Percentiles rank a stretch among this genome's conserved stretches.
Evolutionary conservation across 345 rosid genomes (phyloP).

Genomic region (Rhodamnia argentea): DNA sequence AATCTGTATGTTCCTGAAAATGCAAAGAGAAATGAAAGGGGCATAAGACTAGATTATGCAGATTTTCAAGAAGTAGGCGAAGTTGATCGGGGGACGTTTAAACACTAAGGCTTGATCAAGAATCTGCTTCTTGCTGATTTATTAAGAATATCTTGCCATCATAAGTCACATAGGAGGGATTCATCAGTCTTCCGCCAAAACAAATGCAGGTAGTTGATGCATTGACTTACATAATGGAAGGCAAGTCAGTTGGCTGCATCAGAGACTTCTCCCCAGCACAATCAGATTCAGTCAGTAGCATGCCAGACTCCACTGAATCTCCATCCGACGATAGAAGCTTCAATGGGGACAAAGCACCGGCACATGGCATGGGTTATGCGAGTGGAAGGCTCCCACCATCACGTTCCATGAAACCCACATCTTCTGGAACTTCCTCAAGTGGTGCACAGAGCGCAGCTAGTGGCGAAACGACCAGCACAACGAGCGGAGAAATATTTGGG

Average conservation of each 20-base stretch:
- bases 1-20: background rate
- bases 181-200: background rate
- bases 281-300: constrained; percentile 23
- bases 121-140: background rate
- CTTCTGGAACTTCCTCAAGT: background rate
- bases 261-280: constrained; percentile 26
- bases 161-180: background rate
- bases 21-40: background rate
- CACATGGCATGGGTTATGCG: background rate
- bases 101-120: background rate
- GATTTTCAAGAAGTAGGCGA: background rate
- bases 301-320: constrained; percentile 18
- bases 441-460: background rate
- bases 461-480: background rate
- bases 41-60: background rate
- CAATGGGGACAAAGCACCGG: background rate
- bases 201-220: constrained; percentile 36
- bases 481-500: background rate
- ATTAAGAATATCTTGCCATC: background rate
- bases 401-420: constrained; percentile 6
- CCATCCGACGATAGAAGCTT: constrained; percentile 8
- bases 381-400: constrained; percentile 7
- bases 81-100: background rate
- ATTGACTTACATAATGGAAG: constrained; percentile 24
- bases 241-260: constrained; percentile 4